These are phyloP conservation scores for Irpex rosettiformis DNA, from an alignment of 1,284 basidiomycete genomes.

Conservation along the genomic window DNA sequence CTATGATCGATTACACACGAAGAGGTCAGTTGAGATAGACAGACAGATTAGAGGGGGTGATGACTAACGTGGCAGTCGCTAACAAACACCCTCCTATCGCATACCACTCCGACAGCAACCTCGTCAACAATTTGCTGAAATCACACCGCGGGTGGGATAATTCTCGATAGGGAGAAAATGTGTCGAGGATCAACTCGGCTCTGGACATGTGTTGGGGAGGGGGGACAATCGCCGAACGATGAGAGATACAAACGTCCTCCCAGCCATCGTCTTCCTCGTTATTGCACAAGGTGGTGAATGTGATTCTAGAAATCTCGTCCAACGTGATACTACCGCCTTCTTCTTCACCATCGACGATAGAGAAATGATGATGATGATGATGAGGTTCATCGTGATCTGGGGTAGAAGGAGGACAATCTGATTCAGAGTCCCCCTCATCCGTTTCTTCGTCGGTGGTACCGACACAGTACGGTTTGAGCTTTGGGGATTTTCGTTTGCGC, in stretches of 20 bases:
- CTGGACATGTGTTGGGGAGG: background rate
- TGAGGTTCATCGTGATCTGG: background rate
- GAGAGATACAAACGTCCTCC: background rate
- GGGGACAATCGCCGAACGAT: background rate
- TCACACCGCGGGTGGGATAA: slow-evolving; percentile 46
- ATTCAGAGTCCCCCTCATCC: background rate
- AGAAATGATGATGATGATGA: background rate
- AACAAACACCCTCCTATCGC: slow-evolving; percentile 32
- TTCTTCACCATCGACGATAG: background rate
- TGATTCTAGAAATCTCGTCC: background rate
- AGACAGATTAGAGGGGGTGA: background rate
- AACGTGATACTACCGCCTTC: background rate
- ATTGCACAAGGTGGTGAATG: background rate
- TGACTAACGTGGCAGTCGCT: slow-evolving; percentile 24
- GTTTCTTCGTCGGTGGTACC: slow-evolving; percentile 11
- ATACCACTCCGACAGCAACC: slow-evolving; percentile 33
- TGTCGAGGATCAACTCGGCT: slow-evolving; percentile 40
- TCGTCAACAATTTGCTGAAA: slow-evolving; percentile 40
- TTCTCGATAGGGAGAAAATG: slow-evolving; percentile 53
- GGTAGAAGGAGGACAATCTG: background rate
- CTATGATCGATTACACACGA: slow-evolving; percentile 12
- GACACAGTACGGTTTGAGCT: slow-evolving; percentile 6
- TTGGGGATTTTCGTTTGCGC: background rate
- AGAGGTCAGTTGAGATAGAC: background rate
- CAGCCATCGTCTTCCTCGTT: background rate